Percentiles rank a stretch among this genome's conserved stretches.
phyloP scores from a whole-genome alignment of 73 alveolate species.

The Blepharisma japonicum region DNA sequence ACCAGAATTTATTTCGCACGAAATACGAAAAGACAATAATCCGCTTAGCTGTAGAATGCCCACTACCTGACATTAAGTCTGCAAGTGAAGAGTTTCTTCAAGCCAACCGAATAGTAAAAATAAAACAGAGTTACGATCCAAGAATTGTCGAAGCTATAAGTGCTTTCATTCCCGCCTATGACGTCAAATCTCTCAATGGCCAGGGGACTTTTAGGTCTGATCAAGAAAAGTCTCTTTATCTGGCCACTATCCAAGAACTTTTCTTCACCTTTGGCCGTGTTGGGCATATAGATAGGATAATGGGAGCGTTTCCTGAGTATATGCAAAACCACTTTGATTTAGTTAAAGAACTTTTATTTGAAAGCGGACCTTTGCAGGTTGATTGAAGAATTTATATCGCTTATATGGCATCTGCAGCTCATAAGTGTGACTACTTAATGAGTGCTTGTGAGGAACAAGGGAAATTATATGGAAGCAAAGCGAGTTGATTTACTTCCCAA shows the following conservation, averaged over 20 bases:
- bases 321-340: not conserved
- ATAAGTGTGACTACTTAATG: not conserved
- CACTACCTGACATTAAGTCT: too few relatives aligned
- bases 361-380: not conserved
- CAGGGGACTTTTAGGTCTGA: too few relatives aligned
- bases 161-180: too few relatives aligned
- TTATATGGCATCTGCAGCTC: slow-evolving; percentile 7
- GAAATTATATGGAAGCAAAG: not conserved
- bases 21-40: too few relatives aligned
- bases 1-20: too few relatives aligned
- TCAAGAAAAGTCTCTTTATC: not conserved
- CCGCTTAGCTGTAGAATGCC: too few relatives aligned
- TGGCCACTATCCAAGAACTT: not conserved
- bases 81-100: too few relatives aligned
- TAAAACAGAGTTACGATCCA: too few relatives aligned
- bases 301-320: slow-evolving; percentile 1
- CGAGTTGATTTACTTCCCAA: not conserved
- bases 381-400: not conserved
- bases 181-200: too few relatives aligned
- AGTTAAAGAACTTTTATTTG: not conserved
- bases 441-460: not conserved
- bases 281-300: not conserved
- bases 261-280: not conserved
- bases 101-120: too few relatives aligned
- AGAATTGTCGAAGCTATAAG: too few relatives aligned